These are phyloP conservation scores for Aspergillus quadrilineatus DNA, from an alignment of 2,329 filamentous ascomycete genomes.

Conservation along the genomic window DNA sequence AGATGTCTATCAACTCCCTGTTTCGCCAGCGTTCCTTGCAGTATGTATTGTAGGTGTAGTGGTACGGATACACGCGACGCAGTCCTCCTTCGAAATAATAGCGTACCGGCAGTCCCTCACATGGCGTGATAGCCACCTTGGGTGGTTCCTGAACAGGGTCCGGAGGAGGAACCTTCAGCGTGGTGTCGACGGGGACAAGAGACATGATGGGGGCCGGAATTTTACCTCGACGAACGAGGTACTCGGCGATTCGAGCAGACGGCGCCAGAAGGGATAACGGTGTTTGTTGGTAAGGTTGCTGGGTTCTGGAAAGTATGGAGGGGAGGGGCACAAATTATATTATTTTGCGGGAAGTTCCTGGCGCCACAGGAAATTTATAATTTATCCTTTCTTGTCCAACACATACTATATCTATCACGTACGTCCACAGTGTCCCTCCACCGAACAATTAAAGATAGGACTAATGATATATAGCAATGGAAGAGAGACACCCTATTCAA, in stretches of 20 bases:
- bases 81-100: slow-evolving; percentile 84
- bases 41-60: slow-evolving; percentile 91
- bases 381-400: background rate
- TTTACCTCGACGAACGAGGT: slow-evolving; percentile 39
- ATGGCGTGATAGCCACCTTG: slow-evolving; percentile 31
- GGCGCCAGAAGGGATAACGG: slow-evolving; percentile 31
- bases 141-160: slow-evolving; percentile 24
- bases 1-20: slow-evolving; percentile 78
- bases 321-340: slow-evolving; percentile 1
- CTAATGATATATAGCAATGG: background rate
- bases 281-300: background rate
- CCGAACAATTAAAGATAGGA: background rate
- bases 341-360: slow-evolving; percentile 8
- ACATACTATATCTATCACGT: background rate
- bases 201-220: slow-evolving; percentile 39
- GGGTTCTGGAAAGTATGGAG: background rate
- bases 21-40: slow-evolving; percentile 94
- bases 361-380: slow-evolving; percentile 3
- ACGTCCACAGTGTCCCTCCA: background rate
- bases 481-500: background rate
- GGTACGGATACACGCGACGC: slow-evolving; percentile 79
- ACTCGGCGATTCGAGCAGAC: slow-evolving; percentile 41
- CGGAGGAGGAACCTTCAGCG: slow-evolving; percentile 25
- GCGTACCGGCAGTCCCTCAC: slow-evolving; percentile 61
- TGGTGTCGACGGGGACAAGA: slow-evolving; percentile 33